phyloP scores from a whole-genome alignment of 1,284 basidiomycete species.

The Sporisorium graminicola region DNA sequence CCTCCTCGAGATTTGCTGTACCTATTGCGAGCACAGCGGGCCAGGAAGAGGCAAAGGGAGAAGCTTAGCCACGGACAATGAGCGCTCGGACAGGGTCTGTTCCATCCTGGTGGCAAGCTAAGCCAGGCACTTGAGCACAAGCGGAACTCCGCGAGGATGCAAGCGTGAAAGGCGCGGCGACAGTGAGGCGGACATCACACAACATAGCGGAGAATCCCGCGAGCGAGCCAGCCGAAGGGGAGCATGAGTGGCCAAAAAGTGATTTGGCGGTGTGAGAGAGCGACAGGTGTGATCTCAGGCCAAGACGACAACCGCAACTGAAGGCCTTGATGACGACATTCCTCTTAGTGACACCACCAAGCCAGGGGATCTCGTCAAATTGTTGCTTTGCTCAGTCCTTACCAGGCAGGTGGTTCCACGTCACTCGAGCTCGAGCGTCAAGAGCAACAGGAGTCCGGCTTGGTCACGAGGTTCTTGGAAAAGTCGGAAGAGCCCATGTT shows the following conservation, averaged over 20 bases:
- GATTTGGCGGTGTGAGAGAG: too few species aligned
- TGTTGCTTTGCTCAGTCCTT: background rate
- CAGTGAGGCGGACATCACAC: background rate
- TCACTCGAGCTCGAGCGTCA: background rate
- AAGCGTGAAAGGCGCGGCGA: background rate
- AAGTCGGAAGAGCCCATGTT: background rate
- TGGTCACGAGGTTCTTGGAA: background rate
- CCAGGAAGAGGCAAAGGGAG: too few species aligned
- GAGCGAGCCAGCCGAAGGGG: background rate
- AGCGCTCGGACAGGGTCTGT: too few species aligned
- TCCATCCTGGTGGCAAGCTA: background rate
- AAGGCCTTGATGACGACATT: conserved; percentile 25
- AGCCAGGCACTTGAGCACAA: background rate
- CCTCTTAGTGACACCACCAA: background rate
- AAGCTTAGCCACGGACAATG: too few species aligned
- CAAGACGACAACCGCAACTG: background rate
- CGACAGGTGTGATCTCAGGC: too few species aligned
- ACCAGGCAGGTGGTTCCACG: background rate
- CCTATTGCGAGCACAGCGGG: too few species aligned
- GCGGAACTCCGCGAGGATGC: background rate
- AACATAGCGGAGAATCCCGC: too few species aligned
- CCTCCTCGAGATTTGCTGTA: background rate
- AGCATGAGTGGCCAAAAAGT: too few species aligned
- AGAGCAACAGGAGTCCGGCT: background rate
- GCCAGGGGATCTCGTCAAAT: conserved; percentile 2